Evolutionary conservation across 139 green algal genomes (phyloP), one percentile per base, ranked within the genome.

Genomic region (Coelastrella sp.): DNA sequence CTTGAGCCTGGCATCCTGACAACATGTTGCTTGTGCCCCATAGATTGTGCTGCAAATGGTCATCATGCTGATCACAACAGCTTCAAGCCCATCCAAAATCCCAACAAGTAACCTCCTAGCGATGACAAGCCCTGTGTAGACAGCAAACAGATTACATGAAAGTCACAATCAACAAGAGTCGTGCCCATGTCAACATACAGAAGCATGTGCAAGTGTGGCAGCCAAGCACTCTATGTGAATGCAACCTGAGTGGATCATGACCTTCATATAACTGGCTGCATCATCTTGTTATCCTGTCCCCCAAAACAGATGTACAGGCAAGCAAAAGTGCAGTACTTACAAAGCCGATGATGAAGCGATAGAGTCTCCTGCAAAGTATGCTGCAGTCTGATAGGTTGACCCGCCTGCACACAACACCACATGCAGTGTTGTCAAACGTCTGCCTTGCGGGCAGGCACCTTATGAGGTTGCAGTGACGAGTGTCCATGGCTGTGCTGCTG

Each of bases 41-140:
- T 48, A 8, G n/a, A 15, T 41, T 75, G 21, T 34, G 15, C 57
- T 32, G 17, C n/a, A n/a, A n/a, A n/a, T n/a, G n/a, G n/a, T n/a
- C n/a, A n/a, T 66, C 6, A 8, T 66, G 57, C 57, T 66, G 57
- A 23, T 69, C 23, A 69, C n/a, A 85, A 43, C 40, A 85, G 79
- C 41, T 76, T 76, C n/a, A 85, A 41, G 21, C 79, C 79, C 60
- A 85, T 45, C 79, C 79, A 85, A 41, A 85, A 76, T 27, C 79
- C 79, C 17, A 85, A 43, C 41, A 85, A 25, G 41, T 67, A 85
- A 19, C 79, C 79, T 4, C 79, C 79, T 25, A 85, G 1, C 23
- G 79, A 67, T 15, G 41, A 67, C 34, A 85, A 34, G 5, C 79
- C 77, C 72, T 80, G 72, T 48, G 66, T 1, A 21, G 6, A 23